Evolutionary conservation across 805 yeast genomes (phyloP).

Genomic region (Ogataea wickerhamii): DNA sequence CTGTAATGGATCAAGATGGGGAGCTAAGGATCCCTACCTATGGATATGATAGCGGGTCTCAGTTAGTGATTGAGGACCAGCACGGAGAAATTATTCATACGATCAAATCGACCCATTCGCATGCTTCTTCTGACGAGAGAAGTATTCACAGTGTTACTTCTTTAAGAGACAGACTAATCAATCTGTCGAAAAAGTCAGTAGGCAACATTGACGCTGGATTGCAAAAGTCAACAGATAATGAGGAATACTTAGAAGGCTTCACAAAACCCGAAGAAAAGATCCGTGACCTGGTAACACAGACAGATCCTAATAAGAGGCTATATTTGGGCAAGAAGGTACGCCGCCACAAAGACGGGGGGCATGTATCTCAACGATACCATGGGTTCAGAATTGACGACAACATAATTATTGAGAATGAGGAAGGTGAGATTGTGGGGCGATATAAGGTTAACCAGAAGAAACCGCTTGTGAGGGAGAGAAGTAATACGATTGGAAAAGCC

Average conservation of each 20-base stretch:
- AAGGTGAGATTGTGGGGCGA: constrained; percentile 86
- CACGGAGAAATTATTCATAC: constrained; percentile 77
- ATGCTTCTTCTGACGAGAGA: constrained; percentile 3
- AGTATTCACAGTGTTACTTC: constrained; percentile 21
- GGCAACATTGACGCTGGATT: neutral
- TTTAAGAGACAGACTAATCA: constrained; percentile 11
- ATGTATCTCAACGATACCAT: constrained; percentile 34
- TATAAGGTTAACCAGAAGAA: constrained; percentile 60
- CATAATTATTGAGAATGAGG: constrained; percentile 81
- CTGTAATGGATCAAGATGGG: constrained; percentile 34
- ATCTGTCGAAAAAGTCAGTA: neutral
- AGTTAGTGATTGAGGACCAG: constrained; percentile 73
- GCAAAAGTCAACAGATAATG: neutral
- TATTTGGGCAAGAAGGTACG: constrained; percentile 12
- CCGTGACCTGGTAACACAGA: constrained; percentile 13
- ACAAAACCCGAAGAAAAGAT: constrained; percentile 10
- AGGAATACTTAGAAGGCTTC: neutral
- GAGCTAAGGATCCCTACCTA: constrained; percentile 32
- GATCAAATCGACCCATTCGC: constrained; percentile 28
- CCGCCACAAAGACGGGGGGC: constrained; percentile 5
- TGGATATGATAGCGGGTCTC: constrained; percentile 67
- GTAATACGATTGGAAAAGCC: constrained; percentile 19
- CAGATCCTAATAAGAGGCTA: constrained; percentile 13
- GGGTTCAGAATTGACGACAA: constrained; percentile 81
- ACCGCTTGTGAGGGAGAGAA: constrained; percentile 9